Conservation (phyloP, 1,284 basidiomycete species). For the Meira nashicola region DNA sequence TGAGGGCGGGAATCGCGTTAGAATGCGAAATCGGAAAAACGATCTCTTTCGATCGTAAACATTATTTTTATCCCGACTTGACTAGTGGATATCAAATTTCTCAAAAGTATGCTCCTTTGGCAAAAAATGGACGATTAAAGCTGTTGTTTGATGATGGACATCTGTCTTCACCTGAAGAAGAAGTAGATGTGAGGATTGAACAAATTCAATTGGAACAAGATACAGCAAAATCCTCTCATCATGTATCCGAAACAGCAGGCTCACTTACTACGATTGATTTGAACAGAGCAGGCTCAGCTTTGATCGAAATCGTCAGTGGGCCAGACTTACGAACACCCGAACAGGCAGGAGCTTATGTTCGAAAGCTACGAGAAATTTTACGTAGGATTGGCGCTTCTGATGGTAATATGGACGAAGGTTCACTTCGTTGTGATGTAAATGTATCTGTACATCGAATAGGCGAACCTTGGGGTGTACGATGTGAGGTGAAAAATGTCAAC, state of each 20-base stretch:
- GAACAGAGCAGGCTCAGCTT: constrained; percentile 79
- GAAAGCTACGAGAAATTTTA: constrained; percentile 74
- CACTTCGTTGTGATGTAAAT: constrained; percentile 86
- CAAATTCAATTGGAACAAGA: constrained; percentile 97
- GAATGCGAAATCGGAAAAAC: constrained; percentile 60
- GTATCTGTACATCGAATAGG: constrained; percentile 63
- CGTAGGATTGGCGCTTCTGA: constrained; percentile 81
- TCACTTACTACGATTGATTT: constrained; percentile 66
- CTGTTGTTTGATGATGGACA: constrained; percentile 54
- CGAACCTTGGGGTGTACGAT: constrained; percentile 71
- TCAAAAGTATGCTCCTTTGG: constrained; percentile 86
- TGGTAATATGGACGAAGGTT: constrained; percentile 85
- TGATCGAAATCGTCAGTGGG: constrained; percentile 94
- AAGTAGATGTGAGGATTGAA: constrained; percentile 67
- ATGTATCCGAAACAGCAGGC: constrained; percentile 52
- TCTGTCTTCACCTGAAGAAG: constrained; percentile 53
- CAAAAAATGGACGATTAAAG: constrained; percentile 64
- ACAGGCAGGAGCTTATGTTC: constrained; percentile 84
- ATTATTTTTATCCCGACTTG: constrained; percentile 95
- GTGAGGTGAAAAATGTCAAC: constrained; percentile 96
- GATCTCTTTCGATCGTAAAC: constrained; percentile 75
- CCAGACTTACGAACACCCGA: constrained; percentile 87
- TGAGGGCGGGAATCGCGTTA: constrained; percentile 72
- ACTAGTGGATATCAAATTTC: constrained; percentile 95
- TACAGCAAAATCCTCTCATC: constrained; percentile 81